phyloP scores from a whole-genome alignment of 148 eudicot genomes.

The Euryodendron excelsum region DNA sequence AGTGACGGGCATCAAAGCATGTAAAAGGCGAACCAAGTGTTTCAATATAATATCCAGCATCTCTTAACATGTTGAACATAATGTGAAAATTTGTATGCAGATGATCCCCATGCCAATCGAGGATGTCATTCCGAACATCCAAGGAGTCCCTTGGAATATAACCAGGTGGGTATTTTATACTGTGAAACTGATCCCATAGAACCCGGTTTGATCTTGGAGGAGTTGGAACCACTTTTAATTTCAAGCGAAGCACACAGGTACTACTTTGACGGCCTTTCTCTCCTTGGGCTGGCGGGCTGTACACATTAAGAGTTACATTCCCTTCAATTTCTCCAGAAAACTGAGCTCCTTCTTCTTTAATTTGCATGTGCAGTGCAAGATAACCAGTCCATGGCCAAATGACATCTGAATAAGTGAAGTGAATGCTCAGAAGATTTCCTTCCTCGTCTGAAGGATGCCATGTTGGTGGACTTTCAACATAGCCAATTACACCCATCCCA shows the following conservation, averaged over 20 bases:
- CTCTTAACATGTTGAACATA: slow-evolving; percentile 90
- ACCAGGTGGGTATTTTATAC: slow-evolving; percentile 94
- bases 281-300: slow-evolving; percentile 81
- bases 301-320: slow-evolving; percentile 69
- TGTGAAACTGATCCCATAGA: slow-evolving; percentile 98
- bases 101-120: slow-evolving; percentile 99
- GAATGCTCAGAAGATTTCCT: slow-evolving; percentile 85
- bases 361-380: slow-evolving; percentile 90
- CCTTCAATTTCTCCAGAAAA: slow-evolving; percentile 87
- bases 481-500: slow-evolving; percentile 97
- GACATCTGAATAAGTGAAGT: slow-evolving; percentile 80
- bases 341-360: slow-evolving; percentile 92
- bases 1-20: slow-evolving; percentile 90
- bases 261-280: slow-evolving; percentile 60
- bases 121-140: slow-evolving; percentile 96
- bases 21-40: slow-evolving; percentile 97
- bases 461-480: slow-evolving; percentile 65
- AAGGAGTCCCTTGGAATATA: slow-evolving; percentile 95
- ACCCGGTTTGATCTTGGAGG: slow-evolving; percentile 80
- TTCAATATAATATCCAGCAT: slow-evolving; percentile 92
- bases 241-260: slow-evolving; percentile 77
- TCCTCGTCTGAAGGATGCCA: slow-evolving; percentile 90
- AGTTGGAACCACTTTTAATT: slow-evolving; percentile 80
- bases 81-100: slow-evolving; percentile 88
- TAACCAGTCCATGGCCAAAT: slow-evolving; percentile 99